phyloP scores from a whole-genome alignment of 2,329 filamentous ascomycete species.

The Helotiales sp. region DNA sequence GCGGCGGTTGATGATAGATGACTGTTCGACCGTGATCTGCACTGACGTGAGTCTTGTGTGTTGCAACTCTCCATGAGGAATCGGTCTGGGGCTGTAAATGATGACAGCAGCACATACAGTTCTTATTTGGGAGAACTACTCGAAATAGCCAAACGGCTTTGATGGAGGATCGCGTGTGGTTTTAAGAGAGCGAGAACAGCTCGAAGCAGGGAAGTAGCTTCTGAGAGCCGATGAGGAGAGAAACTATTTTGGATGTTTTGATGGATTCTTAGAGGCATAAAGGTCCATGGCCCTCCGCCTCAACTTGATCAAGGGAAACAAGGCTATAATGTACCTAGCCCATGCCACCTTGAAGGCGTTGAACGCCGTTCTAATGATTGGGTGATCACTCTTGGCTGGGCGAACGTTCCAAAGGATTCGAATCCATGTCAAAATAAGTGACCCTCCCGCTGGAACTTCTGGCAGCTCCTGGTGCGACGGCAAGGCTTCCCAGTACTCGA shows the following conservation, averaged over 20 bases:
- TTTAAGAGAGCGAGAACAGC: slow-evolving; percentile 26
- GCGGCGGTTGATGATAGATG: slow-evolving; percentile 33
- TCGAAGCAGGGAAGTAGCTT: slow-evolving; percentile 19
- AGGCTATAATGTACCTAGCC: slow-evolving; percentile 29
- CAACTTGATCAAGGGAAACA: slow-evolving; percentile 26
- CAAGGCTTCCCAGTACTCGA: slow-evolving; percentile 8
- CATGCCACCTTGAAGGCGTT: slow-evolving; percentile 7
- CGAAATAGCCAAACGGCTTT: slow-evolving; percentile 26
- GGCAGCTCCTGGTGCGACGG: slow-evolving; percentile 10
- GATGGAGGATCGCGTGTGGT: slow-evolving; percentile 21
- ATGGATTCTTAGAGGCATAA: slow-evolving; percentile 32
- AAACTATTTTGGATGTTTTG: slow-evolving; percentile 32
- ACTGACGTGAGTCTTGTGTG: slow-evolving; percentile 35
- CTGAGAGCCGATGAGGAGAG: slow-evolving; percentile 25
- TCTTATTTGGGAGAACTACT: slow-evolving; percentile 26
- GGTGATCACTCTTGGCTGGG: slow-evolving; percentile 13
- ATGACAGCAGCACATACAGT: slow-evolving; percentile 33
- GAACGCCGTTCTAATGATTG: slow-evolving; percentile 13
- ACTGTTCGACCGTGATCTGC: slow-evolving; percentile 34
- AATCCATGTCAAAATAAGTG: slow-evolving; percentile 4
- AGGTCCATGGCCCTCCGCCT: slow-evolving; percentile 29
- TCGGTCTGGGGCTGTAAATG: slow-evolving; percentile 31
- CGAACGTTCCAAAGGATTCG: slow-evolving; percentile 12
- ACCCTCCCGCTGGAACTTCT: slow-evolving; percentile 17
- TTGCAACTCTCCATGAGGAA: slow-evolving; percentile 33